phyloP scores from a whole-genome alignment of 192 early-diverging fungal species.

The Coemansia sp. region DNA sequence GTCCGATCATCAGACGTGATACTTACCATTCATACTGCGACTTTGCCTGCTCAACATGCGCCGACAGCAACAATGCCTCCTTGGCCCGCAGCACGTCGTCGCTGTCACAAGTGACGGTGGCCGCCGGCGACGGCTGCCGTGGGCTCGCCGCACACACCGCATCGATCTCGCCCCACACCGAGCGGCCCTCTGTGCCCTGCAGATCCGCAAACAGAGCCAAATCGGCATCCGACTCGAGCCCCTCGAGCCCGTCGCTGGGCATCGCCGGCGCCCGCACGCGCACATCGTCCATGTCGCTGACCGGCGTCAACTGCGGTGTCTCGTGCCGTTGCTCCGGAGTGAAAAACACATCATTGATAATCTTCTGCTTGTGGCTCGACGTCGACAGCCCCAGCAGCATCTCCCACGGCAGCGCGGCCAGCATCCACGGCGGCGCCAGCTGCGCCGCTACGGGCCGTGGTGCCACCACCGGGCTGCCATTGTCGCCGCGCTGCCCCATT shows the following conservation, averaged over 20 bases:
- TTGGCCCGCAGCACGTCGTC: constrained; percentile 13
- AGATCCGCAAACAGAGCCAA: constrained; percentile 50
- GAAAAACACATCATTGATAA: constrained; percentile 56
- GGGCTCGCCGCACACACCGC: constrained; percentile 30
- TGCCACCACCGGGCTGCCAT: constrained; percentile 42
- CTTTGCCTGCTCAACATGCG: constrained; percentile 53
- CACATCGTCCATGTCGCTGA: constrained; percentile 47
- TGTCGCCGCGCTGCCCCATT: constrained; percentile 13
- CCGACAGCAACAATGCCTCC: constrained; percentile 31
- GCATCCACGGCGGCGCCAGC: constrained; percentile 49
- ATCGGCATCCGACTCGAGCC: constrained; percentile 40
- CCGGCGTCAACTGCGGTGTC: constrained; percentile 50
- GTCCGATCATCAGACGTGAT: neutral
- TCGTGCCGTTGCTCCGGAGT: constrained; percentile 50
- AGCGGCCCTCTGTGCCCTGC: constrained; percentile 26
- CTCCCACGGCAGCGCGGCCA: constrained; percentile 48
- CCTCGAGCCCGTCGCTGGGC: constrained; percentile 39
- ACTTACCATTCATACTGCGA: constrained; percentile 52
- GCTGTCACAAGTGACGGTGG: constrained; percentile 44
- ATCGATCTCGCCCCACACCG: constrained; percentile 49
- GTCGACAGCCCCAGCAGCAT: constrained; percentile 36
- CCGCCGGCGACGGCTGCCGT: constrained; percentile 51
- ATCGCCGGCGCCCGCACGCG: constrained; percentile 29
- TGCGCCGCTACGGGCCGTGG: constrained; percentile 54
- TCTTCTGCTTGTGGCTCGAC: constrained; percentile 36